phyloP scores from a whole-genome alignment of 768 basidiomycete genomes.

The Fomitopsis pulvina region DNA sequence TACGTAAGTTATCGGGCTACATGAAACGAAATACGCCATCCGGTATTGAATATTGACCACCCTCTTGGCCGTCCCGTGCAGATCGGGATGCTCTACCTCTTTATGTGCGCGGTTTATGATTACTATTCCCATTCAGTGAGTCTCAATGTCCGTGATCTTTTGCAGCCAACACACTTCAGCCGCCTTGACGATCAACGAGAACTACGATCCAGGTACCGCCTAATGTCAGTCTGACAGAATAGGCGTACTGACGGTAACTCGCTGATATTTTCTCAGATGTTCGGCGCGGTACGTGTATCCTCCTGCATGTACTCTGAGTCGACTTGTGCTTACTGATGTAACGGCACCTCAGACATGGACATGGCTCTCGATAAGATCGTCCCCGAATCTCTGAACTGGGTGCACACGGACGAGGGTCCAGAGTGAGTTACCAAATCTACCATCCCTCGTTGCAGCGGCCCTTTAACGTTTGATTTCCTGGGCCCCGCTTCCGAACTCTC shows the following conservation, averaged over 20 bases:
- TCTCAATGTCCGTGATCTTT: neutral
- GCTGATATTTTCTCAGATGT: constrained; percentile 27
- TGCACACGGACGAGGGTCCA: constrained; percentile 86
- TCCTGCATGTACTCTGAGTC: constrained; percentile 7
- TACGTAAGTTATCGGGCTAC: constrained; percentile 20
- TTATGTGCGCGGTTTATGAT: constrained; percentile 53
- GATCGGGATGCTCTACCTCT: constrained; percentile 86
- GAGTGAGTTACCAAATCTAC: constrained; percentile 47
- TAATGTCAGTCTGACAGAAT: too few species aligned
- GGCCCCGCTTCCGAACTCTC: constrained; percentile 1
- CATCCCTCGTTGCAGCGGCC: neutral
- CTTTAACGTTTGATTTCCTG: neutral
- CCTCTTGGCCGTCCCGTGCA: constrained; percentile 21
- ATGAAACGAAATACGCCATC: neutral
- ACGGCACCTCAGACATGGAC: constrained; percentile 65
- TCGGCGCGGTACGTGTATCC: constrained; percentile 30
- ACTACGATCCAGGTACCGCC: constrained; percentile 82
- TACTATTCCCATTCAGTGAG: neutral
- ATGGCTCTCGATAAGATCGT: constrained; percentile 90
- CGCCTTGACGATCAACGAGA: constrained; percentile 83
- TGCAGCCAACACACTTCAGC: constrained; percentile 70
- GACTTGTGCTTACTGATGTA: constrained; percentile 20
- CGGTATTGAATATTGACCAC: neutral
- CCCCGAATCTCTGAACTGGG: constrained; percentile 77
- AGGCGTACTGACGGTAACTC: too few species aligned